phyloP scores from a whole-genome alignment of 345 rosid species.

The Rhizophora apiculata region DNA sequence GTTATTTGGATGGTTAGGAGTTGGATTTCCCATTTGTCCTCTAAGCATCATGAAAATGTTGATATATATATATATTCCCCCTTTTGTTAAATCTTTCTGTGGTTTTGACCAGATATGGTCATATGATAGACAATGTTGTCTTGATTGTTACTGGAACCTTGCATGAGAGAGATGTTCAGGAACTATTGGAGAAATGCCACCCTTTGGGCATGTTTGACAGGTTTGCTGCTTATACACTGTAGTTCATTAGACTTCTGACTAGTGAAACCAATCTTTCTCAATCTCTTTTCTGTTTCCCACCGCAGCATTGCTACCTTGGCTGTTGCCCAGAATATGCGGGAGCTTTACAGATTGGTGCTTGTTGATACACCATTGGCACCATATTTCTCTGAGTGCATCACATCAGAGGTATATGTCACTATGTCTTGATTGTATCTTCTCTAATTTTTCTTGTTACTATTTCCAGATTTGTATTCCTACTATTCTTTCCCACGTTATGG shows the following conservation, averaged over 20 bases:
- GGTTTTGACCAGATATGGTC: constrained; percentile 66
- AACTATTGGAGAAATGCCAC: constrained; percentile 92
- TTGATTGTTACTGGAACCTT: constrained; percentile 96
- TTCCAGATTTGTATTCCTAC: not conserved
- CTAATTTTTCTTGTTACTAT: not conserved
- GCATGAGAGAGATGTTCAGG: constrained; percentile 99
- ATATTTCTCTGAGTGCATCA: constrained; percentile 93
- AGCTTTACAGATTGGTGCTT: constrained; percentile 95
- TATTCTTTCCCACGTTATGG: no score
- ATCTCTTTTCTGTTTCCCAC: constrained; percentile 4
- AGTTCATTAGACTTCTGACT: not conserved
- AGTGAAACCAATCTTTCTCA: not conserved
- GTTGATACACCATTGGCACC: constrained; percentile 99
- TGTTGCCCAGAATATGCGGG: constrained; percentile 98
- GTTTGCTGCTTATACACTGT: constrained; percentile 27
- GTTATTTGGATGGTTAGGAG: no score
- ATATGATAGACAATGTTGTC: constrained; percentile 99
- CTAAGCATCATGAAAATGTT: not conserved
- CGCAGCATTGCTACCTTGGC: constrained; percentile 94
- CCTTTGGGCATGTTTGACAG: constrained; percentile 99
- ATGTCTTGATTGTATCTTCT: not conserved
- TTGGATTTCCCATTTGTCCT: no score
- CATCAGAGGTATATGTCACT: constrained; percentile 67
- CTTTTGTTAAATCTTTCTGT: not conserved
- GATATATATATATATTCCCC: not conserved